Base-by-base conservation (phyloP, 2,329 filamentous ascomycete genomes). In the Phyllosticta citriasiana region DNA sequence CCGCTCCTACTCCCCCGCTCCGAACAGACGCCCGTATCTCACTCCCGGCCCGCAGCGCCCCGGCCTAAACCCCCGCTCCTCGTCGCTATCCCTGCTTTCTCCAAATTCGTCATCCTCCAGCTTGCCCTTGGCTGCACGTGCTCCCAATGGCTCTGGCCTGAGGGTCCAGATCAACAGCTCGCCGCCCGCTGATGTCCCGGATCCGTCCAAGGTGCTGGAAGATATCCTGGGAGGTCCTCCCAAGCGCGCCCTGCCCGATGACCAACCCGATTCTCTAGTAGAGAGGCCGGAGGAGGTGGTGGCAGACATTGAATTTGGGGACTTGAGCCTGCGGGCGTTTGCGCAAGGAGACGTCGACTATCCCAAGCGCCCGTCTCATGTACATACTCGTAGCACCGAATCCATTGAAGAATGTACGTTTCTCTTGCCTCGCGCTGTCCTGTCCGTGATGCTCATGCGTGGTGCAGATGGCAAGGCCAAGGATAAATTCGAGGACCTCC, bases 401-500 rank as follows among this genome's bases (percentile, higher is more conserved):
- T 85, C 84, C 57, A 76, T 84, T 63, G 84, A 88, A 77, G 87
- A 92, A 76, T 91, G 88, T 91, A 80, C 67, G 86, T 80, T 66
- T 65, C 60, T 69, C 59, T 30, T 65, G 60, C 61, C 52, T 63
- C 60, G 35, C 58, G 61, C 60, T 55, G 62, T 22, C 69, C 69
- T 66, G 71, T 47, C 40, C 69, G 47, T 64, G 69, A 65, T 66
- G 57, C 70, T 59, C 53, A 53, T 66, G 53, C 47, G 55, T 57
- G 50, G 50, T 58, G 52, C 73, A 79, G 90, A 91, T 72, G 88
- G 94, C 73, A 83, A 82, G 65, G 90, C 96, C 66, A 89, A 88
- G 72, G 80, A 87, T 69, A 92, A 88, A 69, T 96, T 96, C 68
- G 88, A 97, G 73, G 91, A 95, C 61, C 80, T 99, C 52, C 94